Evolutionary conservation across 805 yeast genomes (phyloP).

Genomic region (Lipomyces oligophaga): DNA sequence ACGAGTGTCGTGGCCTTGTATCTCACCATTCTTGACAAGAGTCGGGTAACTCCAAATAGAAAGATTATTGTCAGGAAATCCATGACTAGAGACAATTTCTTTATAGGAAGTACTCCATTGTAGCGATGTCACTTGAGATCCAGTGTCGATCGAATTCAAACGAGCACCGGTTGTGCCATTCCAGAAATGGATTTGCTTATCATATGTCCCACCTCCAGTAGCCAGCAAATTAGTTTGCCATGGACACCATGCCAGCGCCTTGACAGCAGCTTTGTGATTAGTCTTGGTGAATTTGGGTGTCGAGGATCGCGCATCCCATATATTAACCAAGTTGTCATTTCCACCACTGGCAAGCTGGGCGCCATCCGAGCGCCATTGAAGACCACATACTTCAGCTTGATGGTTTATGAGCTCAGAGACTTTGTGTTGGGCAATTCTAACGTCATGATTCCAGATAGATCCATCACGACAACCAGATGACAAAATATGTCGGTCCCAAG

Average conservation of each 20-base stretch:
- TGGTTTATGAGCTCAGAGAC: slow-evolving; percentile 61
- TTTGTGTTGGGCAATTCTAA: slow-evolving; percentile 74
- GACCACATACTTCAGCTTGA: slow-evolving; percentile 87
- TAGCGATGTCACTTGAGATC: slow-evolving; percentile 89
- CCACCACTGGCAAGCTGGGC: slow-evolving; percentile 86
- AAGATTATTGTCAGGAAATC: slow-evolving; percentile 82
- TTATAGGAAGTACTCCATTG: slow-evolving; percentile 66
- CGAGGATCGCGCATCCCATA: slow-evolving; percentile 80
- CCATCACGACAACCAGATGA: slow-evolving; percentile 90
- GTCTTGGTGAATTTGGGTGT: slow-evolving; percentile 71
- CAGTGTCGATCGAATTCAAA: slow-evolving; percentile 81
- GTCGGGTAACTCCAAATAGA: slow-evolving; percentile 83
- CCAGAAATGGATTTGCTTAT: slow-evolving; percentile 89
- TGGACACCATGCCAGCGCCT: slow-evolving; percentile 94
- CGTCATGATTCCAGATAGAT: slow-evolving; percentile 81
- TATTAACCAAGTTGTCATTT: slow-evolving; percentile 85
- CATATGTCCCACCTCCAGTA: slow-evolving; percentile 96
- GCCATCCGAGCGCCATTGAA: slow-evolving; percentile 82
- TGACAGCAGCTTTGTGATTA: slow-evolving; percentile 89
- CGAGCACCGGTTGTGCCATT: slow-evolving; percentile 87
- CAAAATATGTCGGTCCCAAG: slow-evolving; percentile 78
- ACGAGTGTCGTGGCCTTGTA: slow-evolving; percentile 87
- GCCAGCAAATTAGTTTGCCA: slow-evolving; percentile 76
- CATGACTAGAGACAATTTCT: slow-evolving; percentile 92
- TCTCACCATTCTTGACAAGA: slow-evolving; percentile 81